Evolutionary conservation across 1,139 yeast genomes (phyloP), one percentile per base, ranked within the genome.

Genomic region (Candida gigantensis): DNA sequence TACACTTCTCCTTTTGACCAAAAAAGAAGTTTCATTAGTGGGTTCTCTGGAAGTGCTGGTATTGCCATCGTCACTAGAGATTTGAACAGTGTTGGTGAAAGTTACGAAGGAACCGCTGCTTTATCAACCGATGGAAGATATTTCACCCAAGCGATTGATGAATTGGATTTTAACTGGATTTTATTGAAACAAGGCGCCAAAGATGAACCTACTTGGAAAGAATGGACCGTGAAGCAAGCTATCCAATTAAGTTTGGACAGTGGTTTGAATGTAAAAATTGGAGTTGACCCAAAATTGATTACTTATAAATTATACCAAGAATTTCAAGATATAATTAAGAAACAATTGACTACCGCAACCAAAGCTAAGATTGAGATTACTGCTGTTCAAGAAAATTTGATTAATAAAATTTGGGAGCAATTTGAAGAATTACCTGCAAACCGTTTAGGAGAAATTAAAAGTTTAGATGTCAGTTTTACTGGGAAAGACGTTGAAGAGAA

Each of bases 31-130:
- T 90, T 85, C 50, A 85, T 92, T 33, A 80, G 92, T 17, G 95
- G 95, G 0, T 92, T 92, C 64, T 84, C 87, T 40, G 99, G 99
- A 4, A 83, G 95, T 40, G 97, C 97, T 1, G 99, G 98, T 37
- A 74, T 89, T 27, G 98, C 97, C 3, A 74, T 94, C 28, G 71
- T 92, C 28, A 84, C 97, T 2, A 67, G 89, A 47, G 89, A 84
- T 53, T 59, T 81, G 35, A 60, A 68, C n/a, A 72, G 76, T 48
- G 62, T 77, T 75, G 77, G 77, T 47, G 74, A 72, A 7, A 52
- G 52, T 8, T 81, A 81, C n/a, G 79, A 76, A 48, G 84, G 84
- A 7, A 72, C 79, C 46, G 92, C 96, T 21, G 84, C 84, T 4
- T 71, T 94, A 49, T 81, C 95, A 8, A 94, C 98, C 0, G 98